These are phyloP conservation scores for Digitaria exilis DNA, from an alignment of 202 grass and related monocot species.

Conservation along the genomic window DNA sequence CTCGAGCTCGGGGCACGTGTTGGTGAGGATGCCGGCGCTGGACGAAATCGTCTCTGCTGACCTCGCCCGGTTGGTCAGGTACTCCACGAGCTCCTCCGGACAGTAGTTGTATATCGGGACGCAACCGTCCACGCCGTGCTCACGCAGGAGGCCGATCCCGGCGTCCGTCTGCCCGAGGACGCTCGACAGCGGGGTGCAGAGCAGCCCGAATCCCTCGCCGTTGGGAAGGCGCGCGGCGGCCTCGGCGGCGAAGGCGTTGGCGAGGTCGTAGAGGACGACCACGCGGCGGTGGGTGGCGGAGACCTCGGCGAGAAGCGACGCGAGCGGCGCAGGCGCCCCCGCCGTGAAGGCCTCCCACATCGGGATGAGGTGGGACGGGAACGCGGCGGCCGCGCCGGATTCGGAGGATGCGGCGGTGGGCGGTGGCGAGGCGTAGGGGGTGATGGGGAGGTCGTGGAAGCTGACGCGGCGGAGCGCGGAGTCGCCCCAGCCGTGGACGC, in stretches of 20 bases:
- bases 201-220: constrained; percentile 29
- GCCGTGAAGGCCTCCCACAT: constrained; percentile 14
- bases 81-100: not conserved
- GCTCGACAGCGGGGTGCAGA: not conserved
- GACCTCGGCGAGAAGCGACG: not conserved
- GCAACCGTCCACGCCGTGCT: not conserved
- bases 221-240: constrained; percentile 44
- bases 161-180: not conserved
- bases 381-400: constrained; percentile 1
- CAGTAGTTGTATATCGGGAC: not conserved
- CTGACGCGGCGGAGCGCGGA: not conserved
- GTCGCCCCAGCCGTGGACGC: constrained; percentile 38
- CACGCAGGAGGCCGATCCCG: not conserved
- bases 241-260: constrained; percentile 30
- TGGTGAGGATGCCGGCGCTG: constrained; percentile 22
- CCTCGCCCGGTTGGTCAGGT: not conserved
- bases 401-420: not conserved
- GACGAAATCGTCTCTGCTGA: not conserved
- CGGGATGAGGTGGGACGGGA: constrained; percentile 34
- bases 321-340: constrained; percentile 10
- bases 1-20: constrained; percentile 39
- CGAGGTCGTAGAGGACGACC: constrained; percentile 13
- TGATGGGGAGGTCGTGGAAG: constrained; percentile 37
- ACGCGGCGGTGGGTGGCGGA: not conserved
- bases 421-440: constrained; percentile 24